Evolutionary conservation across 2,329 filamentous ascomycete genomes (phyloP).

Genomic region (Dactylellina leptospora): DNA sequence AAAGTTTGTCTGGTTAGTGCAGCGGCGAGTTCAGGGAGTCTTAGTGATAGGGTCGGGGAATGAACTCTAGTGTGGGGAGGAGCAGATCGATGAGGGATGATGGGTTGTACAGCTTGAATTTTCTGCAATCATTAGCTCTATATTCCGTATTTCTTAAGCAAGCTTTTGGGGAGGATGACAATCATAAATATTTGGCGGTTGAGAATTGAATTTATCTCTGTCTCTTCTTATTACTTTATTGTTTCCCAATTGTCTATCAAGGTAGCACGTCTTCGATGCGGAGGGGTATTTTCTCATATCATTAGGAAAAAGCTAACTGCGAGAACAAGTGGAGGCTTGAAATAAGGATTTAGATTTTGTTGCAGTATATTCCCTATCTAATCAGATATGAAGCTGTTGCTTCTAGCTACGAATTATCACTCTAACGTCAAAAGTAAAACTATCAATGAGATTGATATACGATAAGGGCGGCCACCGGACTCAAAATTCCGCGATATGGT

Average conservation of each 20-base stretch:
- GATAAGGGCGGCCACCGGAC: too few relatives aligned
- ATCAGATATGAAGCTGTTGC: too few relatives aligned
- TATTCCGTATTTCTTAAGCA: neutral
- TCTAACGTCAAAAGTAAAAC: too few relatives aligned
- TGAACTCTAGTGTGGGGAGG: neutral
- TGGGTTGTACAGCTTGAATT: slow-evolving; percentile 1
- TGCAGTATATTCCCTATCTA: too few relatives aligned
- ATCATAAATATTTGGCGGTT: neutral
- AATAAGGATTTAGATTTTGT: too few relatives aligned
- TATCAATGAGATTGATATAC: too few relatives aligned
- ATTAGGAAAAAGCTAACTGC: neutral
- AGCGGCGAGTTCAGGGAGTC: too few relatives aligned
- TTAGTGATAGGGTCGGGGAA: neutral
- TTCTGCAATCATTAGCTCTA: neutral
- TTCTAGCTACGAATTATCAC: too few relatives aligned
- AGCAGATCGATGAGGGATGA: slow-evolving; percentile 23
- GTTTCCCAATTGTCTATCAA: neutral
- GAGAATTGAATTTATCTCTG: slow-evolving; percentile 10
- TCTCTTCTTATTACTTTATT: neutral
- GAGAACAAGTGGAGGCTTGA: neutral
- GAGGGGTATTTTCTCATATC: neutral
- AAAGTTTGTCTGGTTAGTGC: too few relatives aligned
- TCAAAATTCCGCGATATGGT: neutral
- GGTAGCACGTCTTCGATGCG: neutral
- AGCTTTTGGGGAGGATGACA: neutral